Percentiles rank a stretch among this genome's conserved stretches.
phyloP scores from a whole-genome alignment of 2,329 filamentous ascomycete genomes.

The Leptographium wingfieldii region DNA sequence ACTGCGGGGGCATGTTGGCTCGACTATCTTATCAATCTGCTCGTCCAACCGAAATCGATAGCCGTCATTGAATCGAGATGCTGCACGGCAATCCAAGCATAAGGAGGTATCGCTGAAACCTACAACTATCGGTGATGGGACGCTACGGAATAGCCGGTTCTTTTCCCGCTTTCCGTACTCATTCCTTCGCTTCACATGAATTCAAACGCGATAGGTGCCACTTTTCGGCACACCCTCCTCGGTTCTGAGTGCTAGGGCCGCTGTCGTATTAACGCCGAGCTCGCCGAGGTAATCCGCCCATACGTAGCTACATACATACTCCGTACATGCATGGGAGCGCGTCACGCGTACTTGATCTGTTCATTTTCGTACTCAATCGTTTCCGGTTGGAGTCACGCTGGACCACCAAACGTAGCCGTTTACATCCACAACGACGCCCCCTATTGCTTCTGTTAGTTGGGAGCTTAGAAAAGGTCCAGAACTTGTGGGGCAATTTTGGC shows the following conservation, averaged over 20 bases:
- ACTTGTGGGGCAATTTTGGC: too few species aligned
- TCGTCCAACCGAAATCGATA: not conserved
- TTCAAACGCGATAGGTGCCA: not conserved
- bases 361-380: too few species aligned
- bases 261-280: not conserved
- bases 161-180: not conserved
- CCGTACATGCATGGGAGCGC: not conserved
- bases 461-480: too few species aligned
- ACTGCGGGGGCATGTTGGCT: not conserved
- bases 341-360: not conserved
- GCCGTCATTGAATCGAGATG: not conserved
- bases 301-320: not conserved
- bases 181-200: not conserved
- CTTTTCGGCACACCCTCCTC: not conserved
- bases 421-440: too few species aligned
- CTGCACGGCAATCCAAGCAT: not conserved
- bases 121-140: not conserved
- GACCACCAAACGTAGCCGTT: too few species aligned
- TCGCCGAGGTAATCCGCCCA: not conserved
- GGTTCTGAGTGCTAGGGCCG: not conserved
- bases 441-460: too few species aligned
- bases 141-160: not conserved
- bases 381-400: too few species aligned
- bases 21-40: constrained; percentile 2
- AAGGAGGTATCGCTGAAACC: not conserved